These are phyloP conservation scores for Dioszegia hungarica DNA, from an alignment of 768 basidiomycete genomes.

Conservation along the genomic window DNA sequence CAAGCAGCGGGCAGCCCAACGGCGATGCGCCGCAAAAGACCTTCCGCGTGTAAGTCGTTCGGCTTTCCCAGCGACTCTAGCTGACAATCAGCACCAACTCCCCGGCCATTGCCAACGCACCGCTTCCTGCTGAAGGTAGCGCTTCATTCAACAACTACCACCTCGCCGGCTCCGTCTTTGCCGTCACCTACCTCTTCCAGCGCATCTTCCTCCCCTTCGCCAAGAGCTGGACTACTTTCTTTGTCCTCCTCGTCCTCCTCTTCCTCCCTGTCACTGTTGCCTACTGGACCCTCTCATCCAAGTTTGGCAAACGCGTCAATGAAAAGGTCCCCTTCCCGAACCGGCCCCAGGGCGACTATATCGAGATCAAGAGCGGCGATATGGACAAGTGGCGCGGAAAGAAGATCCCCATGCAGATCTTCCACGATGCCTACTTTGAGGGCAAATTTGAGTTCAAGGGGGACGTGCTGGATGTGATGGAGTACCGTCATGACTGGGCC, in stretches of 20 bases:
- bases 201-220: slow-evolving; percentile 65
- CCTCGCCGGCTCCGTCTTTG: slow-evolving; percentile 69
- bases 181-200: slow-evolving; percentile 79
- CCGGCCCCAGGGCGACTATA: slow-evolving; percentile 81
- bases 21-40: slow-evolving; percentile 1
- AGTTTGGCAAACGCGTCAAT: slow-evolving; percentile 68
- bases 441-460: slow-evolving; percentile 95
- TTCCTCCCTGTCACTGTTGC: slow-evolving; percentile 71
- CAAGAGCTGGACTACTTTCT: slow-evolving; percentile 77
- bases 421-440: slow-evolving; percentile 96
- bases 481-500: slow-evolving; percentile 93
- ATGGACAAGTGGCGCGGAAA: slow-evolving; percentile 77
- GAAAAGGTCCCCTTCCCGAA: slow-evolving; percentile 79
- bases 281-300: slow-evolving; percentile 87
- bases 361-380: slow-evolving; percentile 78
- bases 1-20: neutral
- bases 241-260: slow-evolving; percentile 69
- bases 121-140: slow-evolving; percentile 49
- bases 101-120: slow-evolving; percentile 44
- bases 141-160: slow-evolving; percentile 53
- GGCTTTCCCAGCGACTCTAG: neutral
- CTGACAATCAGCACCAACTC: slow-evolving; percentile 30
- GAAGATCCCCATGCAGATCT: slow-evolving; percentile 96
- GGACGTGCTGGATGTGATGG: slow-evolving; percentile 91
- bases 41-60: slow-evolving; percentile 11